Evolutionary conservation across 768 basidiomycete species (phyloP).

Genomic region (Filobasidium floriforme): DNA sequence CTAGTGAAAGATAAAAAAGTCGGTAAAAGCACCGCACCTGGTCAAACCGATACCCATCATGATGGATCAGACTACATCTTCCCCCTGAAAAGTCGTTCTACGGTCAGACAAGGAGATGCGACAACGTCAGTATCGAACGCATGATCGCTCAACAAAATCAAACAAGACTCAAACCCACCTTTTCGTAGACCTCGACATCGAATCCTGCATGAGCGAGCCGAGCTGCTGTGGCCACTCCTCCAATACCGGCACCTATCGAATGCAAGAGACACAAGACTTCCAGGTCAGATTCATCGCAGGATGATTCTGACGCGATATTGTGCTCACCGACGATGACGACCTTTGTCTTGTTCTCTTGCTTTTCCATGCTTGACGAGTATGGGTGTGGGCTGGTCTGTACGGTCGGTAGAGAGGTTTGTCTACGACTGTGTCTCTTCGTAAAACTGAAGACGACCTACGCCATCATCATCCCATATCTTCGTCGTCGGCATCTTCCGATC

Average conservation of each 20-base stretch:
- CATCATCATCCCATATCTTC: no score
- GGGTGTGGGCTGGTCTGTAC: no score
- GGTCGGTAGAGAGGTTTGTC: no score
- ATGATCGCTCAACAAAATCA: not conserved
- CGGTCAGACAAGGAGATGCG: not conserved
- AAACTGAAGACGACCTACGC: no score
- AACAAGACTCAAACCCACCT: slow-evolving; percentile 19
- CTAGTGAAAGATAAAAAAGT: not conserved
- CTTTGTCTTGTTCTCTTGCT: slow-evolving; percentile 3
- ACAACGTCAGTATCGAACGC: not conserved
- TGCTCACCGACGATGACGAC: slow-evolving; percentile 22
- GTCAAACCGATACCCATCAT: slow-evolving; percentile 48
- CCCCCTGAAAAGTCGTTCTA: slow-evolving; percentile 48
- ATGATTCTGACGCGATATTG: not conserved
- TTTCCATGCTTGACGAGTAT: not conserved
- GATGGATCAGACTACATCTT: slow-evolving; percentile 47
- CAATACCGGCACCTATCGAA: slow-evolving; percentile 47
- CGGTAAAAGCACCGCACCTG: slow-evolving; percentile 32
- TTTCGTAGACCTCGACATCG: slow-evolving; percentile 47
- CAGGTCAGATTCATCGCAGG: slow-evolving; percentile 14
- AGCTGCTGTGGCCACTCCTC: slow-evolving; percentile 46
- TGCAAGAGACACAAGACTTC: not conserved
- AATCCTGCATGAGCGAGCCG: slow-evolving; percentile 47
- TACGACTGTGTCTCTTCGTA: no score
- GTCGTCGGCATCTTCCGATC: no score